Percentiles rank a stretch among this genome's conserved stretches.
These are phyloP conservation scores for Cicer judaicum DNA, from an alignment of 306 rosid genomes.

Conservation along the genomic window DNA sequence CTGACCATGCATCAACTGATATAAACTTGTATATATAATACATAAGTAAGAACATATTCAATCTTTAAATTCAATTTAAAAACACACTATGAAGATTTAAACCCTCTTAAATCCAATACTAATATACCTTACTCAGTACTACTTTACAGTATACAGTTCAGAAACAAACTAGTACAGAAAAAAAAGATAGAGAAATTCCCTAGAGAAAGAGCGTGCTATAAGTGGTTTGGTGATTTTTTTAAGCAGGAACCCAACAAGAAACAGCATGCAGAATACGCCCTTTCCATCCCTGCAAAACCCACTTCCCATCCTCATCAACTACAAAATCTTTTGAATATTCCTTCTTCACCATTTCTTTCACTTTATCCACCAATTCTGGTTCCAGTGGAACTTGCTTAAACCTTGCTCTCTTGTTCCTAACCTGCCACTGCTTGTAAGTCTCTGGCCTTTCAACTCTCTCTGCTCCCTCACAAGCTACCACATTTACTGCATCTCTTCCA, in stretches of 20 bases:
- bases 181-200: neutral
- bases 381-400: constrained; percentile 69
- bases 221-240: constrained; percentile 22
- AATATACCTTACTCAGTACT: constrained; percentile 7
- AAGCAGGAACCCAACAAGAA: constrained; percentile 74
- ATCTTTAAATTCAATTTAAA: neutral
- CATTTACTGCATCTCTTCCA: constrained; percentile 76
- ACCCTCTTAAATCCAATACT: neutral
- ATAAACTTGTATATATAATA: constrained; percentile 19
- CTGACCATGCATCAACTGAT: neutral
- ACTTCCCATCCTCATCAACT: constrained; percentile 65
- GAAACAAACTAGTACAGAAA: constrained; percentile 2
- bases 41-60: constrained; percentile 10
- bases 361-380: constrained; percentile 52
- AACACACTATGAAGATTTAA: constrained; percentile 7
- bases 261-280: constrained; percentile 67
- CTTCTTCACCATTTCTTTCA: constrained; percentile 61
- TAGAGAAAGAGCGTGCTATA: neutral
- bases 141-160: neutral
- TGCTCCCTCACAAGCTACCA: constrained; percentile 79
- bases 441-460: constrained; percentile 86
- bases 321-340: constrained; percentile 73
- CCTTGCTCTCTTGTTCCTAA: constrained; percentile 73
- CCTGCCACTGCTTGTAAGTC: constrained; percentile 85
- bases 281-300: constrained; percentile 90